Base-by-base conservation (phyloP, 176 grass and related monocot species). In the Dendrocalamus sinicus region DNA sequence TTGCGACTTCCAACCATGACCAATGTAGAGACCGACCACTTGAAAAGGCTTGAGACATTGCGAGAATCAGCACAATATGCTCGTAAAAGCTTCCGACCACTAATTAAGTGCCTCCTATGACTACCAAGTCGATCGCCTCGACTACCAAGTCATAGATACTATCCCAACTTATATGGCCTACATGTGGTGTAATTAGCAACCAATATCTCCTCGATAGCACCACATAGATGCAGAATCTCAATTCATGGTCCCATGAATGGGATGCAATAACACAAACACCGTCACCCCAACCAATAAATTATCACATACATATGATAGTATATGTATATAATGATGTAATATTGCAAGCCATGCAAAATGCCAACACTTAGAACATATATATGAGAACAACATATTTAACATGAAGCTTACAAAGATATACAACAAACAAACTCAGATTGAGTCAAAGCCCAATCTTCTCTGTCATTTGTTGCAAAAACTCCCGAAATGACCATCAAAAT, bases 371-470 rank as follows among this genome's bases (percentile, higher is more conserved):
- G 22, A 65, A 86, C 6, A 52, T 41, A 84, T 1, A 55, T 19
- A 37, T 40, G 45, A 71, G 5, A 78, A 70, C 28, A 69, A 20
- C 53, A 72, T 48, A 78, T 83, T 57, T 59, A 86, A 83, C 28
- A 35, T 24, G 51, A 90, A 69, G 65, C 93, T 89, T 95, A 98
- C 96, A n/a, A n/a, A 68, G 93, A 85, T 98, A 98, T 67, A 95
- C 66, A 68, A 93, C 88, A 78, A 90, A 84, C 83, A 43, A 95
- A 50, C 83, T 98, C 93, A 30, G 93, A 89, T 35, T 6, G 73
- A 74, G 93, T 98, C 84, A 98, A 84, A 84, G 40, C 88, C 96
- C 96, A 98, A 76, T 95, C 90, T 43, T 67, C 53, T 65, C 39
- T 79, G 79, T 77, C 51, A 66, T 45, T 90, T 77, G 89, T 95